Conservation (phyloP, 495 filamentous ascomycete species). For the Xylaria acuta region DNA sequence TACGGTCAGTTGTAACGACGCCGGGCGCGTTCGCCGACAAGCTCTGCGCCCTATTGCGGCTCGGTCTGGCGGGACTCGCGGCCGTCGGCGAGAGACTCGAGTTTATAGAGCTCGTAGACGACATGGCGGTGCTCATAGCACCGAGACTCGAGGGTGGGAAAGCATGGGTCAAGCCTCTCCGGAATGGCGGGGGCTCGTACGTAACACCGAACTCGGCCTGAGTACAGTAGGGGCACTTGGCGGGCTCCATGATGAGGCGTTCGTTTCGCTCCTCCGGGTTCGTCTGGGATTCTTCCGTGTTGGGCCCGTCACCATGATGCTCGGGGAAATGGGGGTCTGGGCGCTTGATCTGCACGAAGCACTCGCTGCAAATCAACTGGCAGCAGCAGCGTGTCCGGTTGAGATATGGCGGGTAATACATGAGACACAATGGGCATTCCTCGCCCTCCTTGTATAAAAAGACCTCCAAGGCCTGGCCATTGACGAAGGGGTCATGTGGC, state of each 20-base stretch:
- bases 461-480: slow-evolving; percentile 89
- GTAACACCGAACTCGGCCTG: slow-evolving; percentile 94
- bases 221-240: slow-evolving; percentile 95
- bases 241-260: slow-evolving; percentile 84
- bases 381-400: slow-evolving; percentile 96
- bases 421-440: slow-evolving; percentile 96
- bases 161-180: slow-evolving; percentile 78
- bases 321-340: slow-evolving; percentile 96
- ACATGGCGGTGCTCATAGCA: slow-evolving; percentile 69
- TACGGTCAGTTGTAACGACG: slow-evolving; percentile 88
- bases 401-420: slow-evolving; percentile 95
- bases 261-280: slow-evolving; percentile 62
- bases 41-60: slow-evolving; percentile 74
- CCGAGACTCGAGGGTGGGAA: slow-evolving; percentile 47
- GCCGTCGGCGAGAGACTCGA: slow-evolving; percentile 51
- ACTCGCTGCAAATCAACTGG: slow-evolving; percentile 97
- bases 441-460: slow-evolving; percentile 88
- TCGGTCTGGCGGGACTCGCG: slow-evolving; percentile 46
- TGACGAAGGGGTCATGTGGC: slow-evolving; percentile 84
- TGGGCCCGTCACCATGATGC: slow-evolving; percentile 68
- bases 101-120: slow-evolving; percentile 62
- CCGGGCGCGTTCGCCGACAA: slow-evolving; percentile 78
- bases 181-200: slow-evolving; percentile 87
- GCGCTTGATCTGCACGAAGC: slow-evolving; percentile 98
- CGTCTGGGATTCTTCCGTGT: slow-evolving; percentile 45